Evolutionary conservation across 106 monocot species (phyloP).

Genomic region (Amphibolis antarctica): DNA sequence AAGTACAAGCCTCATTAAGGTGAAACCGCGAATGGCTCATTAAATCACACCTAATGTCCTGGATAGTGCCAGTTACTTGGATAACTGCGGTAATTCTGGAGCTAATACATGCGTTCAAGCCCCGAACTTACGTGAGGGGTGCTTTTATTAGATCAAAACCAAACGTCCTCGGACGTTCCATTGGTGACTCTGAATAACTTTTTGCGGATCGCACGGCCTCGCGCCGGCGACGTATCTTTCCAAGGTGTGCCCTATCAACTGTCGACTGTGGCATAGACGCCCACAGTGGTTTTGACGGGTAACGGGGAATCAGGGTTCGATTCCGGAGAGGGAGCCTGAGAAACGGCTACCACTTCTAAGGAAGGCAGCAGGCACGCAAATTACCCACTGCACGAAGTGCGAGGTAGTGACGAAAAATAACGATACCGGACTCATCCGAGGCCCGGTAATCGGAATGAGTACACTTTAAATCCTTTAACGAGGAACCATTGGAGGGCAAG

Average conservation of each 20-base stretch:
- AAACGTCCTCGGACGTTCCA: no score
- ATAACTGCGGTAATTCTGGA: no score
- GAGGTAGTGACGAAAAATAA: conserved; percentile 14
- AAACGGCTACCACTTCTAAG: not conserved
- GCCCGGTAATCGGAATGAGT: conserved; percentile 5
- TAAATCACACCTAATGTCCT: no score
- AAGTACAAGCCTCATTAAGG: no score
- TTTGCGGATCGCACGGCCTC: no score
- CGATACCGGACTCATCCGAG: conserved; percentile 5
- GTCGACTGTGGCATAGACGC: conserved; percentile 12
- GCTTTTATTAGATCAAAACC: no score
- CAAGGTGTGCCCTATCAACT: conserved; percentile 16
- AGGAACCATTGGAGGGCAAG: not conserved
- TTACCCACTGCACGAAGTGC: conserved; percentile 4
- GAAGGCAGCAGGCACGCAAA: conserved; percentile 2
- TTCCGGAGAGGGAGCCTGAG: conserved; percentile 22
- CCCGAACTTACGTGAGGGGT: no score
- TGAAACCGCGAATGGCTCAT: no score
- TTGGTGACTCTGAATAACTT: no score
- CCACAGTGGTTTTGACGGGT: conserved; percentile 21
- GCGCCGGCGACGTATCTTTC: not conserved
- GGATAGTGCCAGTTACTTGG: no score
- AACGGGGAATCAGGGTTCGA: conserved; percentile 31
- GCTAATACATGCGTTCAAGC: no score
- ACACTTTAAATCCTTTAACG: no score